Evolutionary conservation across 2,329 filamentous ascomycete species (phyloP), one percentile per base, ranked within the genome.

Genomic region (Ilyonectria robusta): DNA sequence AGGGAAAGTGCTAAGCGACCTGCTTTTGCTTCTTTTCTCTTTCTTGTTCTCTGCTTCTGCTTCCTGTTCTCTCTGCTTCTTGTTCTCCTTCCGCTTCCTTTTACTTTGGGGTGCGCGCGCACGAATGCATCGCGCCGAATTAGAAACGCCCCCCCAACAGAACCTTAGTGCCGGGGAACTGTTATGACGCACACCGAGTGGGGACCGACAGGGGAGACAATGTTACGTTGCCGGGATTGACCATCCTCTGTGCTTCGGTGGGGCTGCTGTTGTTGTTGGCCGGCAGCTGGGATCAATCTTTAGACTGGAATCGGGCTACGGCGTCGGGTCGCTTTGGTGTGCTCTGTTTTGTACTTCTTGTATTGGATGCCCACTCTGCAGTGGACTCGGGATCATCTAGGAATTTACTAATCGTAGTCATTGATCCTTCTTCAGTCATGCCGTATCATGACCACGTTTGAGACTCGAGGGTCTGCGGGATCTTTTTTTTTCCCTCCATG

Each of bases 1-100:
- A 80, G 59, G 81, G 81, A 4, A 55, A 60, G n/a, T 75, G 72
- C 67, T 72, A 44, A 70, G 31, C 51, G 44, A 57, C 33, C 35
- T 50, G 11, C 26, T 35, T 42, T 17, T 42, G 15, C 15, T 7
- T 59, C 19, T 31, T 29, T 42, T 8, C 15, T 51, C n/a, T 23
- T 40, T 23, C n/a, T 40, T 40, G 17, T 42, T 60, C 13, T 23
- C 11, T 55, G 23, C 23, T 23, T 23, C 23, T 23, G 23, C 23
- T 23, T 23, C 23, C 23, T 23, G 23, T 23, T 23, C 23, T 23
- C 3, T 23, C 23, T 23, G 23, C 23, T 23, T 23, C 23, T 23
- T 23, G 23, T 23, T 23, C 23, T 23, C 4, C 23, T 23, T 23
- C 23, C 23, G 23, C 23, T 23, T 23, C 23, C 23, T 23, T 46